Percentiles rank a stretch among this genome's conserved stretches.
These are phyloP conservation scores for Neoboletus magnificus DNA, from an alignment of 768 basidiomycete genomes.

Conservation along the genomic window DNA sequence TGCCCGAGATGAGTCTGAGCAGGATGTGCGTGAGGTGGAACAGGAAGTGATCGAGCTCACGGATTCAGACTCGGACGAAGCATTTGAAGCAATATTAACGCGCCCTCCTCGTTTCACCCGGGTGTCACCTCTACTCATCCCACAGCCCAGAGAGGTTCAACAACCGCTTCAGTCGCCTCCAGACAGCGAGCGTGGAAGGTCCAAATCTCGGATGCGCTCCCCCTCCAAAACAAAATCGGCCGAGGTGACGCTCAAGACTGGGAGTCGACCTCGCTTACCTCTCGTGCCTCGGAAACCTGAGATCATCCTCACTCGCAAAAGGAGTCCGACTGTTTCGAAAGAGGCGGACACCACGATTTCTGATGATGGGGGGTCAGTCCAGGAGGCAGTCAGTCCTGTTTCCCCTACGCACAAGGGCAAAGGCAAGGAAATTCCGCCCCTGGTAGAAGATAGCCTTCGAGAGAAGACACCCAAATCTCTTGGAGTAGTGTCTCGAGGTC, in stretches of 20 bases:
- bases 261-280: conserved; percentile 2
- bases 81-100: conserved; percentile 27
- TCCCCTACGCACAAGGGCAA: conserved; percentile 13
- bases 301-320: conserved; percentile 6
- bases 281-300: conserved; percentile 9
- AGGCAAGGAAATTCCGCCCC: conserved; percentile 10
- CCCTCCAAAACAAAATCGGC: background rate
- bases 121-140: conserved; percentile 5
- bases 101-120: conserved; percentile 18
- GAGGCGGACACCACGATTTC: background rate
- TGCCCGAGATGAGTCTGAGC: conserved; percentile 15
- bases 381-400: background rate
- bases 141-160: background rate
- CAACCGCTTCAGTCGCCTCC: conserved; percentile 15
- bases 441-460: background rate
- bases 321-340: background rate
- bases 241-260: background rate
- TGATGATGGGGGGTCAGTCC: background rate
- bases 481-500: conserved; percentile 8
- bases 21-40: conserved; percentile 12
- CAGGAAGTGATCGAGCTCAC: conserved; percentile 24
- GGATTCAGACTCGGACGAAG: conserved; percentile 29
- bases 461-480: conserved; percentile 14
- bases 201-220: conserved; percentile 9
- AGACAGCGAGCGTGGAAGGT: conserved; percentile 12